Conservation (phyloP, 2,329 filamentous ascomycete species). For the Fusarium falciforme region DNA sequence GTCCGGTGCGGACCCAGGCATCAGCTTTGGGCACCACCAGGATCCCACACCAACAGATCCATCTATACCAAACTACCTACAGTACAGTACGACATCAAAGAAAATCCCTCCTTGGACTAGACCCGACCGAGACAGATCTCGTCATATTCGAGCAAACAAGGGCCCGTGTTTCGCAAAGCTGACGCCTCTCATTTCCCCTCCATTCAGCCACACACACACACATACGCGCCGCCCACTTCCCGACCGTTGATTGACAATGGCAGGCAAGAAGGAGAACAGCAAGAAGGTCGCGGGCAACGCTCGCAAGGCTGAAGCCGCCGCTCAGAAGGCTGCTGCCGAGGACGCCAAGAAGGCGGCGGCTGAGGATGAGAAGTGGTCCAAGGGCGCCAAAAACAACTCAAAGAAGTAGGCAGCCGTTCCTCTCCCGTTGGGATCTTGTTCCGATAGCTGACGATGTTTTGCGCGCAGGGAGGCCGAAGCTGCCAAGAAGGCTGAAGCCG, state of each 20-base stretch:
- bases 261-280: conserved; percentile 81
- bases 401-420: conserved; percentile 79
- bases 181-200: conserved; percentile 18
- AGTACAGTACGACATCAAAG: conserved; percentile 12
- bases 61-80: conserved; percentile 3
- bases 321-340: conserved; percentile 79
- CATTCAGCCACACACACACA: not conserved
- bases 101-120: conserved; percentile 1
- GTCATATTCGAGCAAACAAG: conserved; percentile 9
- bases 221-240: conserved; percentile 17
- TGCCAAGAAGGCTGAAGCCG: conserved; percentile 82
- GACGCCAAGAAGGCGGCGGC: conserved; percentile 72
- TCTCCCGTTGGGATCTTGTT: not conserved
- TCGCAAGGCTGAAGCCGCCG: conserved; percentile 89
- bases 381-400: conserved; percentile 83
- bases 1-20: conserved; percentile 19
- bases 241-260: conserved; percentile 63
- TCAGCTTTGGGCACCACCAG: conserved; percentile 28
- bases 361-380: conserved; percentile 83
- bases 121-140: conserved; percentile 13
- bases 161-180: conserved; percentile 2
- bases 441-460: conserved; percentile 17
- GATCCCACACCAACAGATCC: conserved; percentile 6
- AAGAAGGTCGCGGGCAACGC: conserved; percentile 94
- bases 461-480: conserved; percentile 51